These are phyloP conservation scores for Penicillium verhagenii DNA, from an alignment of 495 filamentous ascomycete genomes.

Conservation along the genomic window DNA sequence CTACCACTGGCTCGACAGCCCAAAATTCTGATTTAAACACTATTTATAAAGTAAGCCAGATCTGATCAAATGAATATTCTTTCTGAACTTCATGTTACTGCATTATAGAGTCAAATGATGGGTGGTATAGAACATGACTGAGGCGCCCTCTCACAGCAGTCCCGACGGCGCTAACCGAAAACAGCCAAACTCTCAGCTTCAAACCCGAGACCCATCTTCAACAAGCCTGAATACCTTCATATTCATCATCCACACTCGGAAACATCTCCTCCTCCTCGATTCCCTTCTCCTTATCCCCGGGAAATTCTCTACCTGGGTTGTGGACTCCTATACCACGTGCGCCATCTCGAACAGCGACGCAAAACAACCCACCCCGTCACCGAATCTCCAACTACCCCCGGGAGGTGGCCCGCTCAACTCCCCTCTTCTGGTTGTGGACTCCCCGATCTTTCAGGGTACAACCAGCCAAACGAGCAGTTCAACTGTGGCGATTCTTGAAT, in stretches of 20 bases:
- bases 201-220: slow-evolving; percentile 35
- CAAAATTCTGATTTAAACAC: neutral
- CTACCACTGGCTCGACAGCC: neutral
- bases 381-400: slow-evolving; percentile 18
- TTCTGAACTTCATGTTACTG: neutral
- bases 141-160: slow-evolving; percentile 7
- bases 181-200: slow-evolving; percentile 42
- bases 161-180: slow-evolving; percentile 42
- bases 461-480: slow-evolving; percentile 40
- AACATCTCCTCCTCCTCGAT: slow-evolving; percentile 19
- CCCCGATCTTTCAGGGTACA: slow-evolving; percentile 40
- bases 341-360: slow-evolving; percentile 22
- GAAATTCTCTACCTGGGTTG: slow-evolving; percentile 22
- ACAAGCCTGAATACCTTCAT: slow-evolving; percentile 16
- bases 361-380: slow-evolving; percentile 9
- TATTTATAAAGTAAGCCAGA: neutral
- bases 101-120: neutral
- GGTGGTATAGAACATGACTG: neutral
- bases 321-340: slow-evolving; percentile 19
- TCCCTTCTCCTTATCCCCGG: slow-evolving; percentile 20
- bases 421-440: slow-evolving; percentile 34
- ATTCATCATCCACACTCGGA: slow-evolving; percentile 24
- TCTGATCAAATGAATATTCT: neutral
- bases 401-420: slow-evolving; percentile 26
- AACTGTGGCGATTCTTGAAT: slow-evolving; percentile 50